A percentile compares a stretch with the other conserved stretches of the same genome.
Evolutionary conservation across 164 flowering plant species (phyloP).

Genomic region (Tetracentron sinense): DNA sequence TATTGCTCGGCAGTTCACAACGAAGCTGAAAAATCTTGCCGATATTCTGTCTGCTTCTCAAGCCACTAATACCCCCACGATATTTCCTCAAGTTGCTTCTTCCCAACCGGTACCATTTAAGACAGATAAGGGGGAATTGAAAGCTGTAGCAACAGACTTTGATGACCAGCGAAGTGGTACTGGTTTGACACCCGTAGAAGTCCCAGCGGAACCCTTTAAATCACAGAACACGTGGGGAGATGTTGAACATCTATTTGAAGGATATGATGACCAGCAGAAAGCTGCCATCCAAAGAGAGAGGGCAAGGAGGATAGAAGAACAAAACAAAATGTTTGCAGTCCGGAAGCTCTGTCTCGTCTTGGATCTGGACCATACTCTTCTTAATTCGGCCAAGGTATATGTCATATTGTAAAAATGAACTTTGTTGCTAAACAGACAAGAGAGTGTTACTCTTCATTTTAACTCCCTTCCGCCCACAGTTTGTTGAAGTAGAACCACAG

Average conservation of each 20-base stretch:
- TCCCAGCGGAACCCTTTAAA: constrained; percentile 22
- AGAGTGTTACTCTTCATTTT: neutral
- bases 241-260: constrained; percentile 83
- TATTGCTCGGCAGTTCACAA: constrained; percentile 58
- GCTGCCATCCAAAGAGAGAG: constrained; percentile 90
- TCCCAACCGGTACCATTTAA: constrained; percentile 27
- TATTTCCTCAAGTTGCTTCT: constrained; percentile 26
- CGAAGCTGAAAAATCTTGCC: constrained; percentile 69
- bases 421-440: neutral
- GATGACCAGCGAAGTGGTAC: constrained; percentile 27
- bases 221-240: constrained; percentile 64
- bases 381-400: constrained; percentile 92
- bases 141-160: constrained; percentile 23
- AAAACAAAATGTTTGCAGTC: constrained; percentile 81
- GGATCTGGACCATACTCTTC: constrained; percentile 97
- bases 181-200: constrained; percentile 29
- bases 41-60: constrained; percentile 52
- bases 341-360: constrained; percentile 89
- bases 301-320: constrained; percentile 82
- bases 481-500: constrained; percentile 67
- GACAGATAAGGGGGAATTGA: constrained; percentile 23
- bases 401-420: neutral
- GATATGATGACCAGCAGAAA: constrained; percentile 81
- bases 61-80: constrained; percentile 23
- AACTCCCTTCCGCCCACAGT: constrained; percentile 36